Conservation (phyloP, 306 rosid genomes). For the Prinsepia uniflora region DNA sequence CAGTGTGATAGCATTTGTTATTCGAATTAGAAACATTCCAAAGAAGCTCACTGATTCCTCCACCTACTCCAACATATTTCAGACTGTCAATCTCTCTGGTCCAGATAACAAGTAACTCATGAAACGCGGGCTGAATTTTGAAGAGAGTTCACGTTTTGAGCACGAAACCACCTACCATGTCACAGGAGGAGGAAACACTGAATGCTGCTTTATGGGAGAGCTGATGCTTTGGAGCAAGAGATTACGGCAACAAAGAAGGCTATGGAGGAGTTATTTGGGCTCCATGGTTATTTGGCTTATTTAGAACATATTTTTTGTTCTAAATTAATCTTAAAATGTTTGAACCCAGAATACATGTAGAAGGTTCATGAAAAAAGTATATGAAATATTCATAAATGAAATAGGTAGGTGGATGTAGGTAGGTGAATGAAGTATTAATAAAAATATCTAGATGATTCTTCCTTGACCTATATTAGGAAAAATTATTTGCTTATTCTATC, state of each 20-base stretch:
- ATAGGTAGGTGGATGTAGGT: too few species aligned
- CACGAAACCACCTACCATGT: neutral
- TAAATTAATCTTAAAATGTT: too few species aligned
- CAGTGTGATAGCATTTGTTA: constrained; percentile 11
- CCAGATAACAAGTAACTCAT: constrained; percentile 4
- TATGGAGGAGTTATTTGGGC: neutral
- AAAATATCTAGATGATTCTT: too few species aligned
- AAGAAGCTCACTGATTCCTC: constrained; percentile 13
- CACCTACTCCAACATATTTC: neutral
- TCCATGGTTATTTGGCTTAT: too few species aligned
- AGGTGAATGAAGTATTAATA: too few species aligned
- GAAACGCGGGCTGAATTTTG: constrained; percentile 6
- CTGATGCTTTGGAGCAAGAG: constrained; percentile 17
- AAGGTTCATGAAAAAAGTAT: too few species aligned
- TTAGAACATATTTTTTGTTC: too few species aligned
- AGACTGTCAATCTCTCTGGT: neutral
- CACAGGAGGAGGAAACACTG: neutral
- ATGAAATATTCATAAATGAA: too few species aligned
- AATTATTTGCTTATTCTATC: too few species aligned
- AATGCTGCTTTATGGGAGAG: neutral
- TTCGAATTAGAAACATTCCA: constrained; percentile 6
- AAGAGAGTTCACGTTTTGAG: constrained; percentile 3
- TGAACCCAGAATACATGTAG: too few species aligned
- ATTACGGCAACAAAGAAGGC: constrained; percentile 12
- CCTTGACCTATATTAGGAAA: too few species aligned